Evolutionary conservation across 2,329 filamentous ascomycete species (phyloP), one percentile per base, ranked within the genome.

Genomic region (Talaromyces sp.): DNA sequence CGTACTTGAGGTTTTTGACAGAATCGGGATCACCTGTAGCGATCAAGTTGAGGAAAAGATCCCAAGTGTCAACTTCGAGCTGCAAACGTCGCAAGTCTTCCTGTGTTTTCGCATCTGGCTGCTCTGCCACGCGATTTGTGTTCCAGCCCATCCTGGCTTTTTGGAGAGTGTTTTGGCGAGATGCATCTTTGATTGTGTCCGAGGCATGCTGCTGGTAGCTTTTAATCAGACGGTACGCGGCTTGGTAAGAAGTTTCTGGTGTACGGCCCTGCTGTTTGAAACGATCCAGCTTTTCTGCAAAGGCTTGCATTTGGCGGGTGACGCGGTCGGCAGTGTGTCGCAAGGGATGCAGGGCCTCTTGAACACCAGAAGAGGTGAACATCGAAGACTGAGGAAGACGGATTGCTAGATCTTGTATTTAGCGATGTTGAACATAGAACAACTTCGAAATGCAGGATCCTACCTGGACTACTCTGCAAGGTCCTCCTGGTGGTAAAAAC

Each of bases 11-110:
- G 61, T 79, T 76, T 23, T 68, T 67, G 65, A 69, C 66, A 50
- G 78, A 77, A 67, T 81, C 69, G 39, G 82, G 79, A 71, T 91
- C 88, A 69, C 90, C 84, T 66, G 91, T 76, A 11, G 88, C 86
- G 58, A 96, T 83, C 65, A 96, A 81, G 42, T 90, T 84, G 56
- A 87, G 84, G 63, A 98, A 79, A 31, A 98, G 81, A 71, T 96
- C 88, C 95, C 95, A 99, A 0, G 92, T 95, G 69, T 96, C 91
- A 44, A 88, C 86, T 76, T 99, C 95, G 66, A 89, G 84, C 75
- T 96, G 87, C 82, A 92, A 89, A 62, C 86, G 84, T 70, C 83
- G 81, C 46, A 74, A 62, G 23, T 77, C 74, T 59, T 75, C 71
- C 16, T 72, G 67, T 3, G 64, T 65, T 59, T 73, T 73, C 11